A percentile compares a stretch with the other conserved stretches of the same genome.
Conservation (phyloP, 495 filamentous ascomycete species). For the Darksidea phi region DNA sequence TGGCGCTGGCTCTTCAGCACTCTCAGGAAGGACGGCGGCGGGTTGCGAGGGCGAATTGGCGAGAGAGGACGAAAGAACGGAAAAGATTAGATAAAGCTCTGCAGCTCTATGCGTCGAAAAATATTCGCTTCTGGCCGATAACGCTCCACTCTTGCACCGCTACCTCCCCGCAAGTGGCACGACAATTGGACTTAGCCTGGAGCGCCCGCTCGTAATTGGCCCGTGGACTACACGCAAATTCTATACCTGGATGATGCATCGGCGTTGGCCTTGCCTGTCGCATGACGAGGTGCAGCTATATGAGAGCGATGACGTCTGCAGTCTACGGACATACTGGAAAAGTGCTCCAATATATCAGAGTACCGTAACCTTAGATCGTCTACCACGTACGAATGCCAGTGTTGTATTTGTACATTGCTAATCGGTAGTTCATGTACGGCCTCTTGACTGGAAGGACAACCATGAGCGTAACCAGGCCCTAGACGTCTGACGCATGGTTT, state of each 20-base stretch:
- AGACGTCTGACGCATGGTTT: too few species aligned
- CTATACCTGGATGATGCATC: constrained; percentile 20
- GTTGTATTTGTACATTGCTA: too few species aligned
- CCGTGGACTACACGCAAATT: constrained; percentile 9
- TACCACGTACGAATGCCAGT: too few species aligned
- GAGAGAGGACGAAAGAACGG: constrained; percentile 1
- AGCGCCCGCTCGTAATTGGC: constrained; percentile 14
- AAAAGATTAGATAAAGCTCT: constrained; percentile 1
- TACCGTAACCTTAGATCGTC: too few species aligned
- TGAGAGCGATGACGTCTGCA: constrained; percentile 2
- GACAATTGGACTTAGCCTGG: constrained; percentile 15
- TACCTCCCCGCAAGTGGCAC: constrained; percentile 22
- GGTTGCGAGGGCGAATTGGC: constrained; percentile 17
- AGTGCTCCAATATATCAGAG: too few species aligned
- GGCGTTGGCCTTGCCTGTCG: not conserved
- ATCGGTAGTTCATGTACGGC: too few species aligned
- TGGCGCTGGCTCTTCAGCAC: constrained; percentile 9
- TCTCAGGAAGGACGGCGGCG: constrained; percentile 8
- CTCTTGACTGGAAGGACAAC: too few species aligned
- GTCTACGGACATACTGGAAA: not conserved
- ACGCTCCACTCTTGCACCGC: constrained; percentile 9
- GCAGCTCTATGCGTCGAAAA: constrained; percentile 21
- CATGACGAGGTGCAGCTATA: constrained; percentile 22
- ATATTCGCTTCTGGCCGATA: constrained; percentile 24
- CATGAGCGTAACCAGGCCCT: too few species aligned